Base-by-base conservation (phyloP, 176 grass and related monocot species). In the Carex myosuroides region DNA sequence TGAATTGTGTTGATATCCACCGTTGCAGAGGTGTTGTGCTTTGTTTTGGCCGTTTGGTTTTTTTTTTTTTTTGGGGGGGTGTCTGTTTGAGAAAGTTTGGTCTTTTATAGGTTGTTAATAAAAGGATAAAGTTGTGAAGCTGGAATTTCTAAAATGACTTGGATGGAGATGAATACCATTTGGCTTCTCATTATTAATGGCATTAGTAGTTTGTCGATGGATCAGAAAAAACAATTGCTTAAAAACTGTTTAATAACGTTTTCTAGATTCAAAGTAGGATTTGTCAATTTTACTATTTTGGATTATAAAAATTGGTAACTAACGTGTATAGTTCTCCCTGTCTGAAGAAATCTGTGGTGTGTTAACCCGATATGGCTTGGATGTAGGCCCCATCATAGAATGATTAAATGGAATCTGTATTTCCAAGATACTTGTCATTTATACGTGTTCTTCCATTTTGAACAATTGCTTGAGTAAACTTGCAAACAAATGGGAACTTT, bases 11-110 rank as follows among this genome's bases (percentile, higher is more conserved):
- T 29, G 58, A 41, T 9, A 73, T 84, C 71, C 18, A 80, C 85
- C 88, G 87, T 90, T 79, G 73, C 9, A 17, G 79, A 54, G 33
- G 20, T 57, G 63, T 76, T 70, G 37, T 55, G n/a, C 10, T 83
- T 55, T 50, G 59, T 72, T 83, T 67, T 60, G n/a, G 14, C 20
- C 11, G 3, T 85, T 76, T 59, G 8, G 46, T 65, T 64, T 55
- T 86, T 35, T 35, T 55, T 86, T 35, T 35, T 3, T 35, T 35
- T 79, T 3, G 32, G 32, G 32, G 26, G 24, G 35, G n/a, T 61
- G 26, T 26, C 17, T 16, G 18, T 77, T 73, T 48, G 77, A 80
- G 41, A 20, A 64, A 54, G 56, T 39, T 64, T 20, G 20, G 9
- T 6, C 20, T 67, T 79, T 77, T 63, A 86, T 58, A 35, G 29